A percentile compares a stretch with the other conserved stretches of the same genome.
phyloP scores from a whole-genome alignment of 2,329 filamentous ascomycete species.

The Aspergillus sp. region DNA sequence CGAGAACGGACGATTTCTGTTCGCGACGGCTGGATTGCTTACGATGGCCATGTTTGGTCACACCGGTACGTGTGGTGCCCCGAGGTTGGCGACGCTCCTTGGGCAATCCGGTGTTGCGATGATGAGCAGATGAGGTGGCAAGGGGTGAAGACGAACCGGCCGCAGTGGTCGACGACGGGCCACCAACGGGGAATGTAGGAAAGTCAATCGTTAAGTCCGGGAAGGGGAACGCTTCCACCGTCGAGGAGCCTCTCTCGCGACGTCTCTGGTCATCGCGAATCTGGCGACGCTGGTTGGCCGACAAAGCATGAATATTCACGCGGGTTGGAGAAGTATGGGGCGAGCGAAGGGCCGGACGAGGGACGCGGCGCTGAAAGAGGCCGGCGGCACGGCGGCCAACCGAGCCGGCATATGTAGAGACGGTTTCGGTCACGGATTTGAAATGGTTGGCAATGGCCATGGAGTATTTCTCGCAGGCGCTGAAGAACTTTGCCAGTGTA shows the following conservation, averaged over 20 bases:
- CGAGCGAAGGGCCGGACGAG: not conserved
- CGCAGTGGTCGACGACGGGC: not conserved
- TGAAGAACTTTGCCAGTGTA: not conserved
- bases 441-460: not conserved
- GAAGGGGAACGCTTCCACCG: constrained; percentile 14
- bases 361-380: not conserved
- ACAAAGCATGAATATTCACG: constrained; percentile 11
- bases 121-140: no score
- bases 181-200: constrained; percentile 3
- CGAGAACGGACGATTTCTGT: not conserved
- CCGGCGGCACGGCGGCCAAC: not conserved
- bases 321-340: not conserved
- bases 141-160: not conserved
- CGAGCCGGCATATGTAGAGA: not conserved
- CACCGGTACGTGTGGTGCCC: no score
- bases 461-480: not conserved
- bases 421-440: not conserved
- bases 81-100: no score
- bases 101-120: no score
- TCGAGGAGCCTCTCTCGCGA: constrained; percentile 11
- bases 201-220: constrained; percentile 13
- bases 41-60: no score
- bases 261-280: constrained; percentile 12
- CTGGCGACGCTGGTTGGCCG: constrained; percentile 14
- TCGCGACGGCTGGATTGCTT: no score